These are phyloP conservation scores for Corynascus novoguineensis DNA, from an alignment of 495 filamentous ascomycete genomes.

Conservation along the genomic window DNA sequence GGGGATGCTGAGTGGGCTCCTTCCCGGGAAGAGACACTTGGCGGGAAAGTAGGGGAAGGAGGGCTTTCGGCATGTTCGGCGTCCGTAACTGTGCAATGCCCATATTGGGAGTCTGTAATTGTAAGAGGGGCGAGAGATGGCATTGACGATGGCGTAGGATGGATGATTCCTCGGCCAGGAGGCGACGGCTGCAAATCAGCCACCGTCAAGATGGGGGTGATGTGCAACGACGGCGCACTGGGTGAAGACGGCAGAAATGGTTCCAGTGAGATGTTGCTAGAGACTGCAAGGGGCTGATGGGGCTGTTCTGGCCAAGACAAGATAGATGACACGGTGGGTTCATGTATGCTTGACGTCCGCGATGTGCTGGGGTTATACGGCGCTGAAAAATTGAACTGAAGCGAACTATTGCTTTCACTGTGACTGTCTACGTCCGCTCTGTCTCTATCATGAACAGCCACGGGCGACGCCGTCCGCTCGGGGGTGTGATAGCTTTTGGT, in stretches of 20 bases:
- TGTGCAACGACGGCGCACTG: neutral
- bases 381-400: neutral
- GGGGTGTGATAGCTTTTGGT: neutral
- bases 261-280: neutral
- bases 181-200: slow-evolving; percentile 22
- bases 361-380: neutral
- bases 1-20: neutral
- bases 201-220: slow-evolving; percentile 22
- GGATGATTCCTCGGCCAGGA: neutral
- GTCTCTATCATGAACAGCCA: neutral
- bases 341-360: neutral
- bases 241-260: neutral
- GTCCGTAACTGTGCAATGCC: too few species aligned
- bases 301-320: neutral
- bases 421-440: neutral
- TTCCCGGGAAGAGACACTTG: too few species aligned
- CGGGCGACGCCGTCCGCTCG: neutral
- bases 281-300: neutral
- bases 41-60: too few species aligned
- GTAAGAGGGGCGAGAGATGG: slow-evolving; percentile 4
- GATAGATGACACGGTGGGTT: neutral
- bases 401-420: neutral
- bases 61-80: too few species aligned
- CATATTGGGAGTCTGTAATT: neutral
- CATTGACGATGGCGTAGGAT: too few species aligned